These are phyloP conservation scores for Cornus florida DNA, from an alignment of 148 eudicot genomes.

Conservation along the genomic window DNA sequence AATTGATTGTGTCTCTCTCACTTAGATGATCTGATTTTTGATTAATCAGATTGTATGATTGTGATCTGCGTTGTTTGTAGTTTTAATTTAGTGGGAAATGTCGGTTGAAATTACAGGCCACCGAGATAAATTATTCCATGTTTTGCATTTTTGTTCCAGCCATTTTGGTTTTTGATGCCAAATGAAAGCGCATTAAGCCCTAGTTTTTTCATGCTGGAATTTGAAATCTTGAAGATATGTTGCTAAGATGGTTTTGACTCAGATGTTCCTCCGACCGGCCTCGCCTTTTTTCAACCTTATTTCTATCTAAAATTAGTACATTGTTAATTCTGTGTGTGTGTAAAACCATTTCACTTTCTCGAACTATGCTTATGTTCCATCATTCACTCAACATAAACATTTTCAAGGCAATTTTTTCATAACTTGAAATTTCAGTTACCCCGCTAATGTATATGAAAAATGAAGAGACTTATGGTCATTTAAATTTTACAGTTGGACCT, in stretches of 20 bases:
- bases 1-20: background rate
- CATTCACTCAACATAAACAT: too few relatives aligned
- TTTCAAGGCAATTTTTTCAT: too few relatives aligned
- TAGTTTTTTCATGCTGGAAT: background rate
- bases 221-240: background rate
- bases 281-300: too few relatives aligned
- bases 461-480: too few relatives aligned
- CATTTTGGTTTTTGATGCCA: background rate
- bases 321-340: too few relatives aligned
- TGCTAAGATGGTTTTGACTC: background rate
- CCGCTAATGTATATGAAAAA: too few relatives aligned
- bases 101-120: constrained; percentile 1
- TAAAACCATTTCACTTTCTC: too few relatives aligned
- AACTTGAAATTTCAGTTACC: too few relatives aligned
- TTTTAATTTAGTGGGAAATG: constrained; percentile 1
- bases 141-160: background rate
- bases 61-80: background rate
- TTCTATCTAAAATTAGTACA: too few relatives aligned
- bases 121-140: background rate
- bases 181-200: background rate
- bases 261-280: background rate
- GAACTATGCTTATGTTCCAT: too few relatives aligned
- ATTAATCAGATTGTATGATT: background rate
- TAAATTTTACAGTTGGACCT: too few relatives aligned
- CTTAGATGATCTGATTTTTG: background rate